A percentile compares a stretch with the other conserved stretches of the same genome.
phyloP scores from a whole-genome alignment of 495 filamentous ascomycete species.

The Letharia lupina region DNA sequence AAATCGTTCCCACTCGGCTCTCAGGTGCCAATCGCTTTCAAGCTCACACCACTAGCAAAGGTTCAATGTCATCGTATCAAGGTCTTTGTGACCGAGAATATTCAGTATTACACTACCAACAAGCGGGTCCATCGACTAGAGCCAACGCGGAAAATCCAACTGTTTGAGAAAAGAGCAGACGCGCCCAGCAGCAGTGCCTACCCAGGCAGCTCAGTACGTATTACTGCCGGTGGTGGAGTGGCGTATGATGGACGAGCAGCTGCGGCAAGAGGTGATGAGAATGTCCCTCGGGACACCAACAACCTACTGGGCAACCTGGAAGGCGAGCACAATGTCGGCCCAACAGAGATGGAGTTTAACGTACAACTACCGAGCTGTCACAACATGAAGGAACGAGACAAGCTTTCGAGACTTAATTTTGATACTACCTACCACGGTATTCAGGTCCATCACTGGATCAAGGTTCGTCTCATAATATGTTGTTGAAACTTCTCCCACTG shows the following conservation, averaged over 20 bases:
- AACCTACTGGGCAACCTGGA: slow-evolving; percentile 78
- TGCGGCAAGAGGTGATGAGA: slow-evolving; percentile 51
- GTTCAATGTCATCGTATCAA: slow-evolving; percentile 96
- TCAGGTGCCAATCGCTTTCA: slow-evolving; percentile 94
- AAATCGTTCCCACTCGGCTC: slow-evolving; percentile 94
- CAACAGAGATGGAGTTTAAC: slow-evolving; percentile 95
- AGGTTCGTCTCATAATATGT: slow-evolving; percentile 51
- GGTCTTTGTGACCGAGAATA: slow-evolving; percentile 86
- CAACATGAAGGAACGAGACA: slow-evolving; percentile 71
- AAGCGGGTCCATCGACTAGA: slow-evolving; percentile 84
- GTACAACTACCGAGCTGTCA: slow-evolving; percentile 91
- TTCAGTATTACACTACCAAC: slow-evolving; percentile 86
- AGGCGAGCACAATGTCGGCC: slow-evolving; percentile 60
- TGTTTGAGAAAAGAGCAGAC: slow-evolving; percentile 89
- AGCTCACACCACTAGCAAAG: slow-evolving; percentile 90
- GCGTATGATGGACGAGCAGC: slow-evolving; percentile 52
- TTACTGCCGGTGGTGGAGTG: slow-evolving; percentile 75
- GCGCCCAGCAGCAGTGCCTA: slow-evolving; percentile 68
- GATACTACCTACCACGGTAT: slow-evolving; percentile 96
- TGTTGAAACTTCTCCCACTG: slow-evolving; percentile 2
- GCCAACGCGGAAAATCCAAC: slow-evolving; percentile 68
- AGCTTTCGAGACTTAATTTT: slow-evolving; percentile 66
- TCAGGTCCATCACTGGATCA: slow-evolving; percentile 98
- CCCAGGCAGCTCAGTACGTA: slow-evolving; percentile 66
- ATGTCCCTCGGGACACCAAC: slow-evolving; percentile 44